These are phyloP conservation scores for Oryza coarctata DNA, from an alignment of 176 grass and related monocot genomes.

Conservation along the genomic window DNA sequence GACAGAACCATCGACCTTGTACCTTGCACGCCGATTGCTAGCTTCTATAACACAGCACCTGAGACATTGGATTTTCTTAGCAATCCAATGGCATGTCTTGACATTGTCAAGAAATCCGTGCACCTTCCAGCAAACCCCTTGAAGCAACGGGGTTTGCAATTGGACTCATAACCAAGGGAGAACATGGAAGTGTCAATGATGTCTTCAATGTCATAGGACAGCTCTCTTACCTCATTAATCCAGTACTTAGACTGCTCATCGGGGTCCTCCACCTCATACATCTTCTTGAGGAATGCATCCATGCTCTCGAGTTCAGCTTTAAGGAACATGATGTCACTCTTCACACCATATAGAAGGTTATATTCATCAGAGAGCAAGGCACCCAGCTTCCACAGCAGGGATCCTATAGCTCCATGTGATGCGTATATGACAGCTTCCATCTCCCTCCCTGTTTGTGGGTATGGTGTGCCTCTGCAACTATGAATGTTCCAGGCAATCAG, in stretches of 20 bases:
- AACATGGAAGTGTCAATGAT: conserved; percentile 17
- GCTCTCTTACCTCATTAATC: conserved; percentile 24
- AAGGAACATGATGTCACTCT: conserved; percentile 12
- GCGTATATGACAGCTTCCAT: conserved; percentile 23
- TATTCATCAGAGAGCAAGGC: conserved; percentile 31
- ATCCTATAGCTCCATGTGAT: conserved; percentile 6
- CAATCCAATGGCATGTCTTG: conserved; percentile 17
- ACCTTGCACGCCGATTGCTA: conserved; percentile 21
- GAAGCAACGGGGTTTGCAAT: conserved; percentile 8
- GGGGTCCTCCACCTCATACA: background rate
- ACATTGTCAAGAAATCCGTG: conserved; percentile 11
- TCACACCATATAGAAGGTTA: conserved; percentile 7
- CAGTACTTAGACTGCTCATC: conserved; percentile 11
- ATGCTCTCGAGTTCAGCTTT: conserved; percentile 32
- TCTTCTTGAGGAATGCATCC: conserved; percentile 16
- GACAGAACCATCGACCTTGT: conserved; percentile 13
- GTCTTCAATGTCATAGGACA: conserved; percentile 26
- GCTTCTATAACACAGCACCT: conserved; percentile 5
- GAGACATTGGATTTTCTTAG: conserved; percentile 14
- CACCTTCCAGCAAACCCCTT: background rate
- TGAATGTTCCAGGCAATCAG: background rate
- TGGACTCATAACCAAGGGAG: background rate
- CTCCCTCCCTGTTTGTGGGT: background rate
- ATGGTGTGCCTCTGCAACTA: conserved; percentile 3
- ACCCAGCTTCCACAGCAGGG: conserved; percentile 16